Percentiles rank a stretch among this genome's conserved stretches.
Evolutionary conservation across 805 yeast genomes (phyloP).

Genomic region (Wickerhamomyces hampshirensis): DNA sequence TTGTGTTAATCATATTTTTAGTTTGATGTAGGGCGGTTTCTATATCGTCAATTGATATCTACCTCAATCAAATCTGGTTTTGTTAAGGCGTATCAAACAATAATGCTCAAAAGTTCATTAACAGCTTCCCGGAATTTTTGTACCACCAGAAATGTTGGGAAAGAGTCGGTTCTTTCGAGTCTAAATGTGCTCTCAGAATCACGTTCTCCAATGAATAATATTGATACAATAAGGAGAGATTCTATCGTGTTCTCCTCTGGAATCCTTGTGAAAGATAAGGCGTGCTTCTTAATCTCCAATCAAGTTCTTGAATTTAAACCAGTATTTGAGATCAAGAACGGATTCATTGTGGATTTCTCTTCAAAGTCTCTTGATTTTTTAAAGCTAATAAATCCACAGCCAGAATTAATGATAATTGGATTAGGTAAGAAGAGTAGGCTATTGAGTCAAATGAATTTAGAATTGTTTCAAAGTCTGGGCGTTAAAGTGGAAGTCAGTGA

Average conservation of each 20-base stretch:
- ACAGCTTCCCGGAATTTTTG: constrained; percentile 3
- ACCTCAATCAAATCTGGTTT: too few relatives aligned
- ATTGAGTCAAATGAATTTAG: constrained; percentile 51
- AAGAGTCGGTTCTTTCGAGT: constrained; percentile 29
- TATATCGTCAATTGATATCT: too few relatives aligned
- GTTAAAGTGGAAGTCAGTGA: constrained; percentile 67
- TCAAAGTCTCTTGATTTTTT: constrained; percentile 43
- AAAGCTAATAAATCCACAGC: constrained; percentile 62
- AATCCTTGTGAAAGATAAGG: constrained; percentile 39
- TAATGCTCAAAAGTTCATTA: background rate
- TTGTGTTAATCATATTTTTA: too few relatives aligned
- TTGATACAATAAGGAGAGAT: constrained; percentile 45
- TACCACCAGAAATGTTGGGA: background rate
- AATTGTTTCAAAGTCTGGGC: constrained; percentile 50
- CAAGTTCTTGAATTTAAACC: constrained; percentile 58
- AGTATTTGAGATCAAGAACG: constrained; percentile 31
- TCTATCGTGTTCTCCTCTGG: constrained; percentile 58
- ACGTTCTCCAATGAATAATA: constrained; percentile 42
- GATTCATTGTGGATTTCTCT: constrained; percentile 51
- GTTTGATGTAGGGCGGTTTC: too few relatives aligned
- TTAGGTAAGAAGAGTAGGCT: constrained; percentile 61
- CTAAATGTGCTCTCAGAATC: constrained; percentile 41
- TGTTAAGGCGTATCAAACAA: background rate
- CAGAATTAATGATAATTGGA: constrained; percentile 71
- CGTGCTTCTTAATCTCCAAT: constrained; percentile 46